Evolutionary conservation across 2,329 filamentous ascomycete species (phyloP), one percentile per base, ranked within the genome.

Genomic region (Leptographium galeiforme): DNA sequence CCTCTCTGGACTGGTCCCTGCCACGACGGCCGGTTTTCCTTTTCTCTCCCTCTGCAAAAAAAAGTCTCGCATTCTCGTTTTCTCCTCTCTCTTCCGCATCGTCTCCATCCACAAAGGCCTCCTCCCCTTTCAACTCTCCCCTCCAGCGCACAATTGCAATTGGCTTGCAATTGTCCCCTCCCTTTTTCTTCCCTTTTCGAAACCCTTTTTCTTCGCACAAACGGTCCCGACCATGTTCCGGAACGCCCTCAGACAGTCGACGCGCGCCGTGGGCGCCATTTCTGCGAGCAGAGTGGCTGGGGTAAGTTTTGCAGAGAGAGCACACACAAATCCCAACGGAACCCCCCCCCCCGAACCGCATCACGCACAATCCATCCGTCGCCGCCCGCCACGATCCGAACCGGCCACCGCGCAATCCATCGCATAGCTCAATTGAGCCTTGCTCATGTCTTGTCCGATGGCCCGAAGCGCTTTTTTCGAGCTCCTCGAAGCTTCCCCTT

Each of bases 211-310:
- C 66, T 71, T 50, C 44, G 45, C 51, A 50, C 53, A 51, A 32
- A 55, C 54, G 50, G 50, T 56, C 52, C 47, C 48, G 56, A 78
- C 71, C 77, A 96, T 97, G 91, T 95, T 96, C 82, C 89, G 91
- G 78, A 95, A 87, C 84, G 90, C 91, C 79, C 82, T 97, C 77
- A 84, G 90, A 79, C 89, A 95, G 81, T 94, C 89, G 74, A 86
- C 86, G 79, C 89, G 90, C 80, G 86, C 87, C 75, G 87, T 91
- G 76, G 87, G 88, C 78, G 89, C 88, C 77, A 82, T 94, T 78
- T 88, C 89, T 85, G 87, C 88, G 70, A 83, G 88, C 81, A 88
- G 89, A 81, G 83, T 94, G 77, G 85, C 85, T 74, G 85, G 84
- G 77, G 93, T 97, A 90, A 85, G 91, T 94, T 72, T 44, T 50